Evolutionary conservation across 352 stramenopile species (phyloP).

Genomic region (Pythium brachiatum): DNA sequence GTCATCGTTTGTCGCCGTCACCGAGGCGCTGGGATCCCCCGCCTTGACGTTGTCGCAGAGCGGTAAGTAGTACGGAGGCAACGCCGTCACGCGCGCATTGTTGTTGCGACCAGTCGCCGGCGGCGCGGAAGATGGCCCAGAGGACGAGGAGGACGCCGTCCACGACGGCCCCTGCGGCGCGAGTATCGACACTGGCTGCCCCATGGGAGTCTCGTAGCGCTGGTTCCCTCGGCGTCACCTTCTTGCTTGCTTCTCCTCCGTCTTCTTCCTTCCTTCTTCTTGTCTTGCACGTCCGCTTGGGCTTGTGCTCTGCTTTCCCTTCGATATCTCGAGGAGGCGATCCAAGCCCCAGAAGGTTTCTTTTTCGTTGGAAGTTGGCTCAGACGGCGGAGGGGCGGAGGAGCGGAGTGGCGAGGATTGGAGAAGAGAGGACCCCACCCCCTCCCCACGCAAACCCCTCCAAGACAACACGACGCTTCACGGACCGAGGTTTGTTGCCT

Average conservation of each 20-base stretch:
- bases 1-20: conserved; percentile 39
- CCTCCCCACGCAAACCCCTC: not conserved
- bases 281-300: too few relatives aligned
- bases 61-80: conserved; percentile 51
- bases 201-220: conserved; percentile 32
- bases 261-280: not conserved
- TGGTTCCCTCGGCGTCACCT: not conserved
- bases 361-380: not conserved
- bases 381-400: not conserved
- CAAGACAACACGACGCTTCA: conserved; percentile 2
- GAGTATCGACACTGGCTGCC: conserved; percentile 49
- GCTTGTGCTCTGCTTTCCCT: not conserved
- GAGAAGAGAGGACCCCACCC: not conserved
- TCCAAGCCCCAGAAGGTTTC: not conserved
- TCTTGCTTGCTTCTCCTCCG: not conserved
- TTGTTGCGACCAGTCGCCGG: not conserved
- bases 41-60: conserved; percentile 60
- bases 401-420: not conserved
- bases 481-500: not conserved
- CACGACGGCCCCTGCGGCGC: conserved; percentile 15
- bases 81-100: conserved; percentile 14
- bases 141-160: conserved; percentile 6
- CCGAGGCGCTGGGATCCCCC: conserved; percentile 35
- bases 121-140: not conserved
- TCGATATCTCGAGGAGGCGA: not conserved